Percentiles rank a stretch among this genome's conserved stretches.
Conservation (phyloP, 129 eudicot species). For the Saposhnikovia divaricata region DNA sequence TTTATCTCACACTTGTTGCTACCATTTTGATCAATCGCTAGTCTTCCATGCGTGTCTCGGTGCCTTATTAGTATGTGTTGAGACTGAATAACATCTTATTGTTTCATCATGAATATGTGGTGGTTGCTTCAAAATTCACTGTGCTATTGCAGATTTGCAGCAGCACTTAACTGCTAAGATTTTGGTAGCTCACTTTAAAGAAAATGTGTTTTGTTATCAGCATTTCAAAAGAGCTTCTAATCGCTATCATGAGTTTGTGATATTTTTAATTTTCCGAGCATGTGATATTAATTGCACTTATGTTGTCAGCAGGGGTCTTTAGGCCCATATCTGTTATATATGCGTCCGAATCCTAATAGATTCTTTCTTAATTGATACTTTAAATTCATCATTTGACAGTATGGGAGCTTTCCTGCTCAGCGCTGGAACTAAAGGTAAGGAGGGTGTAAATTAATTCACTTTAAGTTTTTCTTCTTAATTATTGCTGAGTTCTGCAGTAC, state of each 20-base stretch:
- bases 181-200: background rate
- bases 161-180: background rate
- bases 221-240: background rate
- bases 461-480: background rate
- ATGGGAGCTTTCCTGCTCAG: conserved; percentile 96
- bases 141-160: background rate
- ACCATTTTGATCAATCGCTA: background rate
- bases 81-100: background rate
- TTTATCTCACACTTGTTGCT: background rate
- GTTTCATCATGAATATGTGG: background rate
- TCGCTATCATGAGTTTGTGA: no score
- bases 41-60: background rate
- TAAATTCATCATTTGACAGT: conserved; percentile 31
- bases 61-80: background rate
- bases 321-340: background rate
- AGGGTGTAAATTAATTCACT: background rate
- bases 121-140: background rate
- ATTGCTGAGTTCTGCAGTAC: background rate
- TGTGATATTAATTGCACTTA: background rate
- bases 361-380: background rate
- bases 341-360: background rate
- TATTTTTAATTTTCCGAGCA: no score
- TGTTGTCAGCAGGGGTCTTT: background rate
- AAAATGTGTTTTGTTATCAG: background rate
- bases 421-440: conserved; percentile 92